Conservation (phyloP, 2,329 filamentous ascomycete genomes). For the Cordyceps fumosorosea region DNA sequence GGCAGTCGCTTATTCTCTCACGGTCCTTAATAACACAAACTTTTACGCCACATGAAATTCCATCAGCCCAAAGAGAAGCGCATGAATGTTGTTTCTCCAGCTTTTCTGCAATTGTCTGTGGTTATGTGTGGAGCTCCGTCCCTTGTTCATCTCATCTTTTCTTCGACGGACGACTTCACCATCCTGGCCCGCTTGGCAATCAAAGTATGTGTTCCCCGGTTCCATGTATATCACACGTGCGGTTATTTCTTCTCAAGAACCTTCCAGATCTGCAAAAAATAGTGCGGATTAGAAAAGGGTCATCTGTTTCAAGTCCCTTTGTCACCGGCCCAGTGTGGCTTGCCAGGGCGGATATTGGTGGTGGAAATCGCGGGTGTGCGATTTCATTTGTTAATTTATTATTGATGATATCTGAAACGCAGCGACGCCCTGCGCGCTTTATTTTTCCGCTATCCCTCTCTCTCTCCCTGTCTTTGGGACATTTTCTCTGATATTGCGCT, state of each 20-base stretch:
- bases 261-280: background rate
- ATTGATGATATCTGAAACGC: conserved; percentile 1
- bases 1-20: no score
- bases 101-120: background rate
- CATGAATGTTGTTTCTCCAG: no score
- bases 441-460: background rate
- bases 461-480: background rate
- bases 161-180: background rate
- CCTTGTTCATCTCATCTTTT: background rate
- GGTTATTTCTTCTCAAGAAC: background rate
- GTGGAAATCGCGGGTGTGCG: background rate
- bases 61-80: no score
- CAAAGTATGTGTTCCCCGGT: background rate
- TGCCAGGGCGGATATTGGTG: background rate
- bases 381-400: background rate
- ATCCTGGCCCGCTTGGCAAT: background rate
- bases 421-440: background rate
- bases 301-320: background rate
- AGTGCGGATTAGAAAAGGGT: background rate
- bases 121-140: background rate
- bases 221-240: background rate
- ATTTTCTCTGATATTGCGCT: no score
- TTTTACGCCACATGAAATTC: no score
- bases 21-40: no score
- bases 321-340: conserved; percentile 1